A percentile compares a stretch with the other conserved stretches of the same genome.
Evolutionary conservation across 495 filamentous ascomycete species (phyloP).

Genomic region (Tetracladium setigerum): DNA sequence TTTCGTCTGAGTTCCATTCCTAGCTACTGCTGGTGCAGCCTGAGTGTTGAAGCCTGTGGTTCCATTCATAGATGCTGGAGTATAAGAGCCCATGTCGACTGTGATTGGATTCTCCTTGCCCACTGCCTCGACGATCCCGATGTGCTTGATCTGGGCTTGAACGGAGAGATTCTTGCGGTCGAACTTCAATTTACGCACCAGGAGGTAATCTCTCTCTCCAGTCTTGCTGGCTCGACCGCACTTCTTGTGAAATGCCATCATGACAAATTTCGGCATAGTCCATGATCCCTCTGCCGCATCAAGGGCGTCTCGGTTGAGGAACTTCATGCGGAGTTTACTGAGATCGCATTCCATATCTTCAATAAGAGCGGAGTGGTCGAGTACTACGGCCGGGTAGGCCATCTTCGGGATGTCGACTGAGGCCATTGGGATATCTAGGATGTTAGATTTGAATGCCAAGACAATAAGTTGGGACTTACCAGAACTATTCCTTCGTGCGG

Average conservation of each 20-base stretch:
- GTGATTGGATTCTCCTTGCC: background rate
- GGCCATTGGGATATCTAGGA: background rate
- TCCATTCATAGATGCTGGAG: background rate
- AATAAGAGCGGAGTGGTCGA: background rate
- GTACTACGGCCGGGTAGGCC: background rate
- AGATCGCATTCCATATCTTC: background rate
- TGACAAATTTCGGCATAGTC: background rate
- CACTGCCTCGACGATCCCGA: background rate
- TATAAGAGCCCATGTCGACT: background rate
- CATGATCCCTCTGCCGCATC: background rate
- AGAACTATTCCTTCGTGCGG: background rate
- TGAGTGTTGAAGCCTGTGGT: background rate
- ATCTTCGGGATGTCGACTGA: background rate
- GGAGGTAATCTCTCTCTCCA: background rate
- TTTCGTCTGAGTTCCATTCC: background rate
- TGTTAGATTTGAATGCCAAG: background rate
- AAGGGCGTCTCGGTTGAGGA: background rate
- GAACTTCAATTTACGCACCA: background rate
- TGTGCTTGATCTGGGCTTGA: background rate
- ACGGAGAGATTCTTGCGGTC: background rate
- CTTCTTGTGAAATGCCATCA: slow-evolving; percentile 1
- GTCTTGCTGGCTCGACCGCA: background rate
- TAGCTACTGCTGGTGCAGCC: background rate
- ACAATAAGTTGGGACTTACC: background rate
- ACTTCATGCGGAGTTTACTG: background rate